Base-by-base conservation (phyloP, 257 asterid species). In the Galeopsis tetrahit region DNA sequence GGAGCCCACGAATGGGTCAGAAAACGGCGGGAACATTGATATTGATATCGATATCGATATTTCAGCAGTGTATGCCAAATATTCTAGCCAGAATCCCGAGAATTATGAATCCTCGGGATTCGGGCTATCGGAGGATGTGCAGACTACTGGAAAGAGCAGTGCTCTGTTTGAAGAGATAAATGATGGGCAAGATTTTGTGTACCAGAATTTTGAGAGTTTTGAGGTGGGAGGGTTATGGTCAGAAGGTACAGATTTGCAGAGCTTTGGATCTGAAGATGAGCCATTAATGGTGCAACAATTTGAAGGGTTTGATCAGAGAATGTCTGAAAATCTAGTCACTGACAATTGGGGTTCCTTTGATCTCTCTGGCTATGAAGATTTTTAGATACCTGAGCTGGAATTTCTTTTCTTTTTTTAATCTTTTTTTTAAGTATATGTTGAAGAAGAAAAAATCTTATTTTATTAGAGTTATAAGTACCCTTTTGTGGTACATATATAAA, bases 321-420 rank as follows among this genome's bases (percentile, higher is more conserved):
- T 74, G 33, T 57, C 81, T 10, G 59, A 80, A 28, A 56, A 78
- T 75, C 32, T 80, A n/a, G 78, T 68, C 15, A 59, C 62, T 56
- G 83, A 81, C 4, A 78, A 78, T 65, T 85, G 90, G 92, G 76
- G 84, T 55, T 75, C 92, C 4, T 85, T 83, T 71, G 95, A 90
- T 84, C 81, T 80, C 1, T 83, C 92, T 13, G 85, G 81, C 49
- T 75, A 73, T 74, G 85, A 82, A 21, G 14, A 75, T 57, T 74
- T 81, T 74, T 73, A 63, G 59, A 34, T 71, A 11, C 51, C 9
- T 15, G 7, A 61, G 32, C 49, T 38, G 68, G 52, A 39, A 4
- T 3, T 1, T 59, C n/a, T 11, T 31, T 59, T 4, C 2, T 9
- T 55, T 4, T 43, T 14, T 58, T 40, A 32, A 31, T 6, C 7